Percentiles rank a stretch among this genome's conserved stretches.
These are phyloP conservation scores for Suhomyces kunorum DNA, from an alignment of 1,139 yeast species.

Conservation along the genomic window DNA sequence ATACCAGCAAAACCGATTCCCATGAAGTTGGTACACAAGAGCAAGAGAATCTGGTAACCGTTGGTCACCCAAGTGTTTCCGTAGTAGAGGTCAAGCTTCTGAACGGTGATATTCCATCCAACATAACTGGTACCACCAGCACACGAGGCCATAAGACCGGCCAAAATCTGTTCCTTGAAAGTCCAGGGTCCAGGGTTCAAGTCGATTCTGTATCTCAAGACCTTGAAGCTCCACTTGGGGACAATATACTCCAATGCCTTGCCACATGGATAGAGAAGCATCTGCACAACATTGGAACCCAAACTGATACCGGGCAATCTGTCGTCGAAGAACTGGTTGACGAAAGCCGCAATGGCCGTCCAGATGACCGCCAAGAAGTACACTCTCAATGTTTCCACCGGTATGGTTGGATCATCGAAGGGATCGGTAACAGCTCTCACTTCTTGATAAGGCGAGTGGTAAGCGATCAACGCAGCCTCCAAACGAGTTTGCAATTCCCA, in stretches of 20 bases:
- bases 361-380: constrained; percentile 57
- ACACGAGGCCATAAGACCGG: constrained; percentile 22
- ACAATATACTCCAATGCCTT: constrained; percentile 22
- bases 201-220: constrained; percentile 20
- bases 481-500: constrained; percentile 21
- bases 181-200: constrained; percentile 30
- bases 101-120: constrained; percentile 21
- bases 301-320: constrained; percentile 56
- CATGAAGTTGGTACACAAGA: constrained; percentile 22
- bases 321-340: constrained; percentile 59
- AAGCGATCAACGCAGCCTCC: constrained; percentile 39
- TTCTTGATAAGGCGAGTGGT: constrained; percentile 64
- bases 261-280: constrained; percentile 62
- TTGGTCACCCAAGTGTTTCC: constrained; percentile 20
- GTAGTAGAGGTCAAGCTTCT: constrained; percentile 18
- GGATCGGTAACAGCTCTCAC: constrained; percentile 61
- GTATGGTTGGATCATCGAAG: constrained; percentile 48
- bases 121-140: constrained; percentile 17
- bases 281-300: constrained; percentile 53
- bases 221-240: constrained; percentile 25
- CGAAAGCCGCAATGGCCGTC: constrained; percentile 55
- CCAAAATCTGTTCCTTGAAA: constrained; percentile 25
- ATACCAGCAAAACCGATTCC: constrained; percentile 28
- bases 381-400: constrained; percentile 58
- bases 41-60: constrained; percentile 20